Evolutionary conservation across 2,329 filamentous ascomycete genomes (phyloP).

Genomic region (Cladosporium austrohemisphaericum): DNA sequence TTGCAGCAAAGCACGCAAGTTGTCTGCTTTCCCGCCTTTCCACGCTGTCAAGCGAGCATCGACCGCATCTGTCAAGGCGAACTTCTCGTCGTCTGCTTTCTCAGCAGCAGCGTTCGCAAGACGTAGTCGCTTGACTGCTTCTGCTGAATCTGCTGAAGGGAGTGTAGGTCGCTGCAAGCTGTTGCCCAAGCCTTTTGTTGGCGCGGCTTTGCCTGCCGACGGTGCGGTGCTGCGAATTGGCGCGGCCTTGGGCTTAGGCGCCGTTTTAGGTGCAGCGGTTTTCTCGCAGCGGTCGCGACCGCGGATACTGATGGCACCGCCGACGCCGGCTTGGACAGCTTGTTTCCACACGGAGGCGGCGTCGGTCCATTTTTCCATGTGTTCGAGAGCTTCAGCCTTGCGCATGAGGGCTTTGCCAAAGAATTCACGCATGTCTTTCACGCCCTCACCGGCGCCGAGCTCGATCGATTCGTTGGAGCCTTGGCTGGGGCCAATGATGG

Average conservation of each 20-base stretch:
- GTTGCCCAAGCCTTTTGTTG: conserved; percentile 24
- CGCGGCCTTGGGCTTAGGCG: conserved; percentile 41
- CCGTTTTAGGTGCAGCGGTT: conserved; percentile 52
- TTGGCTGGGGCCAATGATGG: conserved; percentile 71
- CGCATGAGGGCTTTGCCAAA: conserved; percentile 90
- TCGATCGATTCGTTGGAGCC: conserved; percentile 79
- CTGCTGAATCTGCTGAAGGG: conserved; percentile 44
- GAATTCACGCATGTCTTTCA: conserved; percentile 86
- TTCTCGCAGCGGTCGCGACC: conserved; percentile 87
- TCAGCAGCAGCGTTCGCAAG: conserved; percentile 83
- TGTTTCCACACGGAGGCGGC: conserved; percentile 75
- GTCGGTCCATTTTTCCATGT: conserved; percentile 90
- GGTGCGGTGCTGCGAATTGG: conserved; percentile 13
- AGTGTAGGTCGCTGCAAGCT: conserved; percentile 27
- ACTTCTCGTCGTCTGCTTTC: conserved; percentile 85
- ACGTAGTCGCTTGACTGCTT: conserved; percentile 77
- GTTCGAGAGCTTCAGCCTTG: conserved; percentile 92
- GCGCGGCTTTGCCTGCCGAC: conserved; percentile 15
- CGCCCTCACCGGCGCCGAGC: conserved; percentile 54
- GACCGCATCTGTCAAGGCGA: conserved; percentile 80
- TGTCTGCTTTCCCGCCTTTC: conserved; percentile 90
- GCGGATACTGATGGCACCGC: conserved; percentile 78
- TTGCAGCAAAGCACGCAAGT: conserved; percentile 79
- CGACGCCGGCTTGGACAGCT: conserved; percentile 79
- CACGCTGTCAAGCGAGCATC: conserved; percentile 75